A percentile compares a stretch with the other conserved stretches of the same genome.
phyloP scores from a whole-genome alignment of 2,329 filamentous ascomycete species.

The Thielaviopsis populi region DNA sequence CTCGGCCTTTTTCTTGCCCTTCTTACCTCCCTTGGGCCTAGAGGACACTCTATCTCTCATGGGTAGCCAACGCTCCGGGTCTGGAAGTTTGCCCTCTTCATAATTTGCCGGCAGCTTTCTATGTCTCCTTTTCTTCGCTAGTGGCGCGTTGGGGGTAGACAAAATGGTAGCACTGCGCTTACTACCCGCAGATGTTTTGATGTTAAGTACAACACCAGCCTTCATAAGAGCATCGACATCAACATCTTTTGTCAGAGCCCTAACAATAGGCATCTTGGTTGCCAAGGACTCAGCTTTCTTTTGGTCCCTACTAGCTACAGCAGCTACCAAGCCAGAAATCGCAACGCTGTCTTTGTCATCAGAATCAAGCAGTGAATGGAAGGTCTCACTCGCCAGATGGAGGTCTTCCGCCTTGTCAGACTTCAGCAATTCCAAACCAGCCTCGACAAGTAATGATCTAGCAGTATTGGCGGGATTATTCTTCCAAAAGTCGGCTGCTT shows the following conservation, averaged over 20 bases:
- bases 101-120: slow-evolving; percentile 56
- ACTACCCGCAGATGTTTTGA: slow-evolving; percentile 25
- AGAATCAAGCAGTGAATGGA: slow-evolving; percentile 52
- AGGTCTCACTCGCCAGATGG: slow-evolving; percentile 59
- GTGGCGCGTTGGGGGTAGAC: slow-evolving; percentile 22
- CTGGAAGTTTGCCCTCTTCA: slow-evolving; percentile 62
- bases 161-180: slow-evolving; percentile 32
- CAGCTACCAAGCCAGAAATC: slow-evolving; percentile 72
- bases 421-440: slow-evolving; percentile 67
- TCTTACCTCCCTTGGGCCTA: slow-evolving; percentile 70
- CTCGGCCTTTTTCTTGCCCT: slow-evolving; percentile 68
- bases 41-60: slow-evolving; percentile 80
- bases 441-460: slow-evolving; percentile 59
- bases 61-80: slow-evolving; percentile 87
- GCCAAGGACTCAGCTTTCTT: slow-evolving; percentile 40
- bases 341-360: slow-evolving; percentile 54
- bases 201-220: slow-evolving; percentile 42
- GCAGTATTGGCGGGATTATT: slow-evolving; percentile 34
- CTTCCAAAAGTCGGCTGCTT: slow-evolving; percentile 71
- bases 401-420: slow-evolving; percentile 57
- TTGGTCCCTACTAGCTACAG: slow-evolving; percentile 50
- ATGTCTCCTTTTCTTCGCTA: slow-evolving; percentile 42
- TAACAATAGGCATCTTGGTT: slow-evolving; percentile 44
- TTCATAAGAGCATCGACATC: slow-evolving; percentile 48
- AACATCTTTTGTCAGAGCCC: slow-evolving; percentile 44